Evolutionary conservation across 75 land plant species (phyloP).

Genomic region (Cryptomeria japonica): DNA sequence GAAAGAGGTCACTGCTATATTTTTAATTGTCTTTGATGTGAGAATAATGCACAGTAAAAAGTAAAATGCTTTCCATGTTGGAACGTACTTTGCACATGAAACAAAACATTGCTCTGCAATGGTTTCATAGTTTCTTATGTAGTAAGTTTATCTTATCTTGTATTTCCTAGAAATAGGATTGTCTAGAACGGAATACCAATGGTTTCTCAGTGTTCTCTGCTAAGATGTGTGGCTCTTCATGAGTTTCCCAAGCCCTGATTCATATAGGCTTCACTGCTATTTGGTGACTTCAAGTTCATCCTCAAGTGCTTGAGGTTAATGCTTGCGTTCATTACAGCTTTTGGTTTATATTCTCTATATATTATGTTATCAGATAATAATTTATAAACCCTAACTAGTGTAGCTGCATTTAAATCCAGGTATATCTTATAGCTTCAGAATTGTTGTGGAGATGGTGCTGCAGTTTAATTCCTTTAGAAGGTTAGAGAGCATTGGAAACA

Average conservation of each 20-base stretch:
- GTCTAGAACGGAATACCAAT: too few relatives aligned
- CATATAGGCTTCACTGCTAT: background rate
- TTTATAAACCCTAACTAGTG: background rate
- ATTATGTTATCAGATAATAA: background rate
- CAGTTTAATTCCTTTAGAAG: background rate
- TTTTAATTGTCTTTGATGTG: background rate
- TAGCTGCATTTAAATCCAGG: background rate
- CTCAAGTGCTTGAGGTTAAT: background rate
- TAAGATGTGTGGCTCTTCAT: too few relatives aligned
- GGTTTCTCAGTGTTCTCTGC: too few relatives aligned
- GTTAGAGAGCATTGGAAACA: too few relatives aligned
- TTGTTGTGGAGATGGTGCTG: background rate
- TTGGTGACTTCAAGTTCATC: background rate
- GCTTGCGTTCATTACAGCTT: background rate
- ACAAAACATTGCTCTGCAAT: too few relatives aligned
- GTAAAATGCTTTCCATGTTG: background rate
- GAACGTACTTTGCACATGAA: background rate
- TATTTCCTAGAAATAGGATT: too few relatives aligned
- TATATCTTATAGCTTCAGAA: background rate
- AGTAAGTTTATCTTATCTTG: background rate
- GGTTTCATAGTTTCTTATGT: background rate
- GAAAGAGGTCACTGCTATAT: background rate
- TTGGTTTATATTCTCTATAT: background rate
- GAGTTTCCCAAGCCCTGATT: too few relatives aligned
- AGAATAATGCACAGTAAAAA: background rate